Percentiles rank a stretch among this genome's conserved stretches.
Evolutionary conservation across 768 basidiomycete genomes (phyloP).

Genomic region (Termitomyces sp.): DNA sequence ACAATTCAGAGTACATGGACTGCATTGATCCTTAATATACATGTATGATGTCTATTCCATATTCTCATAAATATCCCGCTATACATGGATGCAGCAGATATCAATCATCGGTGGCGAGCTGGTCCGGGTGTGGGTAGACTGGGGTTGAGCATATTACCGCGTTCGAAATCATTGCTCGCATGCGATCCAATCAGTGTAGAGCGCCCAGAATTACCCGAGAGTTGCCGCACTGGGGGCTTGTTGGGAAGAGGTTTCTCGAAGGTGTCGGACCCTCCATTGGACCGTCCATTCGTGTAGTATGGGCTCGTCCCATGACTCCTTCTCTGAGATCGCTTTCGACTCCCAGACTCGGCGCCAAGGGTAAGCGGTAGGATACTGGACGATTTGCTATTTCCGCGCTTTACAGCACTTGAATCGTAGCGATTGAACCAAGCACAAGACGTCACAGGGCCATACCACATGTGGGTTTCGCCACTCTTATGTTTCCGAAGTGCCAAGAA

Average conservation of each 20-base stretch:
- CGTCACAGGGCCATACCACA: slow-evolving; percentile 71
- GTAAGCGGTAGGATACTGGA: slow-evolving; percentile 35
- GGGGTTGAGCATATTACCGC: slow-evolving; percentile 38
- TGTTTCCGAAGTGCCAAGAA: slow-evolving; percentile 38
- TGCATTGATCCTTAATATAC: slow-evolving; percentile 3
- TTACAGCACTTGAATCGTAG: slow-evolving; percentile 35
- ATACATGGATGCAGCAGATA: background rate
- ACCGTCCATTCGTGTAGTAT: slow-evolving; percentile 14
- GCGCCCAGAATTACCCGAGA: slow-evolving; percentile 22
- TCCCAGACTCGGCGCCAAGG: slow-evolving; percentile 1
- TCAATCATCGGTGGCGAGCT: slow-evolving; percentile 17
- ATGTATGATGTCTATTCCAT: background rate
- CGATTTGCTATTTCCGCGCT: slow-evolving; percentile 28
- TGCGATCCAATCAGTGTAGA: slow-evolving; percentile 26
- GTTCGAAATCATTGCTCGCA: slow-evolving; percentile 30
- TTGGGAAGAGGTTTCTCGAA: slow-evolving; percentile 21
- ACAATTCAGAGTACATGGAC: background rate
- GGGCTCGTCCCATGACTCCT: slow-evolving; percentile 8
- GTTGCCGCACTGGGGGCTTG: slow-evolving; percentile 23
- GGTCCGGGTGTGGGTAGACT: slow-evolving; percentile 19
- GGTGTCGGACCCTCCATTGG: slow-evolving; percentile 5
- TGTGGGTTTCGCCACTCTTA: slow-evolving; percentile 39
- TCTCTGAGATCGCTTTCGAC: slow-evolving; percentile 9
- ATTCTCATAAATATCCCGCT: background rate
- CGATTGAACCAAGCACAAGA: slow-evolving; percentile 66